Conservation (phyloP, 352 stramenopile genomes). For the Globisporangium barbulae region DNA sequence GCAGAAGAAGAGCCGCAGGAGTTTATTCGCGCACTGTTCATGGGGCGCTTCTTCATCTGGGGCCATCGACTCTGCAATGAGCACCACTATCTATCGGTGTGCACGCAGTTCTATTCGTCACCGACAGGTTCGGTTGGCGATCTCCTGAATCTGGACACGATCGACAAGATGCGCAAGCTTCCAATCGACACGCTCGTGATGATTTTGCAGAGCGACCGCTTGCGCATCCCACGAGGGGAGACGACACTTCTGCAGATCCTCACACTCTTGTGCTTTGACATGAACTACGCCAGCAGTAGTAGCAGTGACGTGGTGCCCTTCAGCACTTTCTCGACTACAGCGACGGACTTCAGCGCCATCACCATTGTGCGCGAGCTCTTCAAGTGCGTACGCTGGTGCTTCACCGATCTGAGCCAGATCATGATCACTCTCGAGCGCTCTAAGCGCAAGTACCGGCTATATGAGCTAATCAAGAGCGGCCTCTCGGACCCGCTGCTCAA, state of each 20-base stretch:
- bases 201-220: constrained; percentile 55
- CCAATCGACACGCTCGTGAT: constrained; percentile 61
- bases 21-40: constrained; percentile 24
- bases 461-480: constrained; percentile 47
- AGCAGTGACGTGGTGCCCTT: too few relatives aligned
- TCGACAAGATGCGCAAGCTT: constrained; percentile 36
- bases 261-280: constrained; percentile 38
- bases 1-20: constrained; percentile 14
- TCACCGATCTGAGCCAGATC: constrained; percentile 54
- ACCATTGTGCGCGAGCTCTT: constrained; percentile 50
- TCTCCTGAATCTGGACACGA: constrained; percentile 8
- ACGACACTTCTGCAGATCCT: constrained; percentile 42
- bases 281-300: constrained; percentile 8
- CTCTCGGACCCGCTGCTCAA: constrained; percentile 16
- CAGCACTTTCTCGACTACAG: neutral
- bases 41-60: constrained; percentile 45
- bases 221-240: constrained; percentile 54
- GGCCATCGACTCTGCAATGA: constrained; percentile 57
- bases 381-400: constrained; percentile 65
- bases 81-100: constrained; percentile 64
- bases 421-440: constrained; percentile 40
- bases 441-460: constrained; percentile 44
- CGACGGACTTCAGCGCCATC: constrained; percentile 17
- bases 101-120: constrained; percentile 58
- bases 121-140: constrained; percentile 22